Base-by-base conservation (phyloP, 1,284 basidiomycete genomes). In the Pyrrhoderma lamaoense region DNA sequence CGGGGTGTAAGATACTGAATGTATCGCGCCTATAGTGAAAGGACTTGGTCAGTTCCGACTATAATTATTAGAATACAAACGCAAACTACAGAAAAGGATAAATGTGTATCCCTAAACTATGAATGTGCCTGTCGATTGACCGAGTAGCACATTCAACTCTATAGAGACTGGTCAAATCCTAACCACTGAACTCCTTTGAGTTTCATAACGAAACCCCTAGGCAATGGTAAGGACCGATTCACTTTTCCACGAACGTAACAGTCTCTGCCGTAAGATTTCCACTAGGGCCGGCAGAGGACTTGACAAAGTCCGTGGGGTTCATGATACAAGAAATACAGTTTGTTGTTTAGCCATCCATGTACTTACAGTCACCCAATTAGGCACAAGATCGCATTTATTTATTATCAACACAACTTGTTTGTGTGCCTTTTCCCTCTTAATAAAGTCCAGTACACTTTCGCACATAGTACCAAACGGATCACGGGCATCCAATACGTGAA, bases 311-410 rank as follows among this genome's bases (percentile, higher is more conserved):
- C 55, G 70, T 72, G 71, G 71, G 60, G 56, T 51, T 42, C 47
- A 38, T 40, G 39, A 39, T 49, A 58, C 42, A 48, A 42, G 42
- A n/a, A n/a, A n/a, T n/a, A n/a, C n/a, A n/a, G n/a, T n/a, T n/a
- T n/a, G n/a, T n/a, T n/a, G n/a, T n/a, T n/a, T n/a, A n/a, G n/a
- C n/a, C n/a, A n/a, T n/a, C 27, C 27, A 37, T 34, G 35, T 37
- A 79, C 91, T 72, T 70, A 96, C 94, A 25, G 95, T 97, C 42
- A 97, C 95, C 96, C 96, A 99, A 59, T 92, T 97, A 3, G 95
- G 96, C 8, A 99, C 94, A 46, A 99, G 72, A 69, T 98, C 95
- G 65, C 96, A 96, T 74, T 99, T 99, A 77, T 99, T 99, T 60
- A 99, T 82, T 45, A 99, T 80, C 56, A 96, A 85, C 14, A 99